A percentile compares a stretch with the other conserved stretches of the same genome.
phyloP scores from a whole-genome alignment of 2,329 filamentous ascomycete species.

The Botrytis fabae region DNA sequence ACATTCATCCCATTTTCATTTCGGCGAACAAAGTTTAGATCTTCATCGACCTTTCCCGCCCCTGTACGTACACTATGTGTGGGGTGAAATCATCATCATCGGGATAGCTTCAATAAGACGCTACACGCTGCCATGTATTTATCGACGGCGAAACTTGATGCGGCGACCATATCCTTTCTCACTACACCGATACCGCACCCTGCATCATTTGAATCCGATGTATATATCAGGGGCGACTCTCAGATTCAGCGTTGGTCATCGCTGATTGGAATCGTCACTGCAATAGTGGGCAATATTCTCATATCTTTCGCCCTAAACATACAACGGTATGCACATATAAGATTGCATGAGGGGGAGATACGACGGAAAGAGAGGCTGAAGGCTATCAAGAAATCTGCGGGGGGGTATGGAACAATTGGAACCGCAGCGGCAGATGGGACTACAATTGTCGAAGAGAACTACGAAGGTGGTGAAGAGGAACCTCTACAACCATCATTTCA shows the following conservation, averaged over 20 bases:
- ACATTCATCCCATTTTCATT: slow-evolving; percentile 1
- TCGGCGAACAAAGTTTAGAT: not conserved
- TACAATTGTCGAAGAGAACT: slow-evolving; percentile 13
- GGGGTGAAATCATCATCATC: slow-evolving; percentile 30
- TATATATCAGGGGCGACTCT: slow-evolving; percentile 43
- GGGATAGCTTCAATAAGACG: slow-evolving; percentile 22
- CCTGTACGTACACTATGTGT: slow-evolving; percentile 25
- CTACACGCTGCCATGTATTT: slow-evolving; percentile 39
- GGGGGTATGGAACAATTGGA: slow-evolving; percentile 52
- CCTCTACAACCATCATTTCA: slow-evolving; percentile 54
- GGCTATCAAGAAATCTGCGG: slow-evolving; percentile 45
- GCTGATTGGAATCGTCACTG: slow-evolving; percentile 89
- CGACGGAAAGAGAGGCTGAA: slow-evolving; percentile 57
- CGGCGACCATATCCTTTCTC: slow-evolving; percentile 27
- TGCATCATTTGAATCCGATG: slow-evolving; percentile 3
- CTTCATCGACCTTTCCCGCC: slow-evolving; percentile 18
- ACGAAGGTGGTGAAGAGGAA: slow-evolving; percentile 49
- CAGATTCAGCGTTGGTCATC: slow-evolving; percentile 78
- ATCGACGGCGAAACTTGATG: slow-evolving; percentile 28
- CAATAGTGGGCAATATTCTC: slow-evolving; percentile 87
- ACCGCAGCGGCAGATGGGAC: slow-evolving; percentile 42
- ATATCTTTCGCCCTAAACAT: slow-evolving; percentile 96
- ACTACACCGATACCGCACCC: slow-evolving; percentile 18
- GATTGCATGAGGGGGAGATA: slow-evolving; percentile 70
- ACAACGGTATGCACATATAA: slow-evolving; percentile 91